A percentile compares a stretch with the other conserved stretches of the same genome.
Conservation (phyloP, 2,329 filamentous ascomycete genomes). For the Trichophyton benhamiae region DNA sequence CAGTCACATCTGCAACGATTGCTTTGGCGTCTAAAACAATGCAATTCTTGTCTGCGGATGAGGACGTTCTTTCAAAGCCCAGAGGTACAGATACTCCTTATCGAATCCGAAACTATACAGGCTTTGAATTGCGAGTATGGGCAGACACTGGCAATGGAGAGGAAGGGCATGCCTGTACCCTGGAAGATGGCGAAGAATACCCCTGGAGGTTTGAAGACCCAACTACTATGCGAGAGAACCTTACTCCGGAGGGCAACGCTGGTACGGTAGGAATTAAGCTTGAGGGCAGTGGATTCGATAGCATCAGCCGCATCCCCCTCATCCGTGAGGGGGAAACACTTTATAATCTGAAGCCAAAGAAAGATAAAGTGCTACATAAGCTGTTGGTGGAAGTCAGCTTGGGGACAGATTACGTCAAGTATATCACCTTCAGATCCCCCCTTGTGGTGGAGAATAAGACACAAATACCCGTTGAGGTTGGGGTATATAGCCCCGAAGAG, state of each 20-base stretch:
- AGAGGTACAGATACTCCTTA: slow-evolving; percentile 86
- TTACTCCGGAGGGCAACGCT: slow-evolving; percentile 69
- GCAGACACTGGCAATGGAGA: slow-evolving; percentile 62
- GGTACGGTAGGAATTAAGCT: slow-evolving; percentile 71
- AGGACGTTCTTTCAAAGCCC: slow-evolving; percentile 88
- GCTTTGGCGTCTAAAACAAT: slow-evolving; percentile 86
- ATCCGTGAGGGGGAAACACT: slow-evolving; percentile 89
- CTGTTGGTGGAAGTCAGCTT: slow-evolving; percentile 84
- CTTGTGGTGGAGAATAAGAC: slow-evolving; percentile 90
- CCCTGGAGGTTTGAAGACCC: slow-evolving; percentile 97
- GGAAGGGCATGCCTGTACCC: slow-evolving; percentile 53
- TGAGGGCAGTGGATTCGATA: slow-evolving; percentile 88
- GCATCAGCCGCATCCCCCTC: slow-evolving; percentile 73
- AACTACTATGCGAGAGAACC: slow-evolving; percentile 86
- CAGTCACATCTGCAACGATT: slow-evolving; percentile 84
- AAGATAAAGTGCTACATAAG: slow-evolving; percentile 73
- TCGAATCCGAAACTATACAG: slow-evolving; percentile 86
- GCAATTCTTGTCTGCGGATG: slow-evolving; percentile 73
- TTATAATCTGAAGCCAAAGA: slow-evolving; percentile 78
- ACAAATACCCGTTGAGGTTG: slow-evolving; percentile 87
- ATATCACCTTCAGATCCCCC: slow-evolving; percentile 88
- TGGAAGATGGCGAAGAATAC: slow-evolving; percentile 78
- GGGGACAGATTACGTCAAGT: slow-evolving; percentile 93
- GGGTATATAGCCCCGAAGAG: slow-evolving; percentile 75
- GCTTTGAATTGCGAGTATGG: slow-evolving; percentile 77